These are phyloP conservation scores for Diospyros lotus DNA, from an alignment of 148 eudicot species.

Conservation along the genomic window DNA sequence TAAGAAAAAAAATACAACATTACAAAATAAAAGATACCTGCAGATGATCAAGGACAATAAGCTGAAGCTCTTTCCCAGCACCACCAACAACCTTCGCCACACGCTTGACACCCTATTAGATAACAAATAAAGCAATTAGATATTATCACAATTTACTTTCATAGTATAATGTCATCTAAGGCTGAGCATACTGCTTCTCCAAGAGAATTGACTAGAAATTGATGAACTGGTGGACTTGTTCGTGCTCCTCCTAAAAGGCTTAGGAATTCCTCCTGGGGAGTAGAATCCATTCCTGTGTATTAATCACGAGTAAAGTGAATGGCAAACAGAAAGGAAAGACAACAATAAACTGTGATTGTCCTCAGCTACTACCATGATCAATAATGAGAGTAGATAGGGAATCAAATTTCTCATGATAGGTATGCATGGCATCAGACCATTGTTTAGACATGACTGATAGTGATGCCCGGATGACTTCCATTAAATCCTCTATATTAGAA, in stretches of 20 bases:
- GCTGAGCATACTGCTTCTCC: conserved; percentile 73
- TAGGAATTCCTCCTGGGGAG: conserved; percentile 86
- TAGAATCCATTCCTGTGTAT: conserved; percentile 68
- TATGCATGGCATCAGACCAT: conserved; percentile 91
- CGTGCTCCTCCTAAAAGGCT: conserved; percentile 96
- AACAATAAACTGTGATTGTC: background rate
- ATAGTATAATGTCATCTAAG: conserved; percentile 1
- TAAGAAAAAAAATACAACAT: background rate
- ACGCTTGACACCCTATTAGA: conserved; percentile 81
- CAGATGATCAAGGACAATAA: conserved; percentile 77
- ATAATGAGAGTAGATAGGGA: conserved; percentile 66
- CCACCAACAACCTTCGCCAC: conserved; percentile 67
- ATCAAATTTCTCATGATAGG: conserved; percentile 79
- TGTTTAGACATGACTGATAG: conserved; percentile 87
- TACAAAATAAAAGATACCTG: conserved; percentile 45
- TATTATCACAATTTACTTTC: conserved; percentile 9
- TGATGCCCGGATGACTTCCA: conserved; percentile 80
- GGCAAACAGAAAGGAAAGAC: conserved; percentile 12
- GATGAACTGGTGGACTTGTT: conserved; percentile 95
- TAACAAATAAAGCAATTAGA: conserved; percentile 16
- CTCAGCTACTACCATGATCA: conserved; percentile 61
- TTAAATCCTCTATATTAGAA: conserved; percentile 83
- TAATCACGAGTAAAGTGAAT: conserved; percentile 14
- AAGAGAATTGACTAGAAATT: conserved; percentile 89
- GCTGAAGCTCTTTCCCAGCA: conserved; percentile 92